Evolutionary conservation across 768 basidiomycete genomes (phyloP).

Genomic region (Leccinum pellstonianum): DNA sequence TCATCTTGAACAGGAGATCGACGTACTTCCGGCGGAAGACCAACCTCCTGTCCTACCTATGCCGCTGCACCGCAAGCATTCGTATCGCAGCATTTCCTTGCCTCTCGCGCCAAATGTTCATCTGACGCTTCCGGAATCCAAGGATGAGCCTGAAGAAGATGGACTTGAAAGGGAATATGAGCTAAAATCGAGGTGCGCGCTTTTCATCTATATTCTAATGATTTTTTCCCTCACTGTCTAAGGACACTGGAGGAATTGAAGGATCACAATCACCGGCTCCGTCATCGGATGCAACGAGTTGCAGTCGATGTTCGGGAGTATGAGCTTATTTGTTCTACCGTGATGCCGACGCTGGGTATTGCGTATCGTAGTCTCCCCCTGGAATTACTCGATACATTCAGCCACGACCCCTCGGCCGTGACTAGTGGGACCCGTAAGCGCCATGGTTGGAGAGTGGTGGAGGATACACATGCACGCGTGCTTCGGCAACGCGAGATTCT

Average conservation of each 20-base stretch:
- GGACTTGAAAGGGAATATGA: conserved; percentile 56
- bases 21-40: neutral
- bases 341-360: conserved; percentile 48
- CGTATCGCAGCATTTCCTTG: conserved; percentile 38
- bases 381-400: conserved; percentile 71
- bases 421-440: conserved; percentile 61
- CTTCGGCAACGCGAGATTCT: conserved; percentile 58
- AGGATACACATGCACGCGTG: conserved; percentile 69
- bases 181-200: conserved; percentile 27
- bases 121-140: conserved; percentile 35
- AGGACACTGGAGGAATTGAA: conserved; percentile 62
- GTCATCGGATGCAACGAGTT: conserved; percentile 67
- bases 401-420: conserved; percentile 76
- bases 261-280: conserved; percentile 63
- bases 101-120: conserved; percentile 24
- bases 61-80: conserved; percentile 5
- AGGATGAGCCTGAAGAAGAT: conserved; percentile 43
- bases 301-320: conserved; percentile 64
- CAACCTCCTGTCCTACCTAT: neutral
- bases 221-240: conserved; percentile 2
- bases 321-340: conserved; percentile 54
- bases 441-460: conserved; percentile 69
- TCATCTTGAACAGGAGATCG: conserved; percentile 8
- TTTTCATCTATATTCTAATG: neutral
- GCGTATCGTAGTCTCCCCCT: conserved; percentile 51